These are phyloP conservation scores for Aspergillus hancockii DNA, from an alignment of 495 filamentous ascomycete species.

Conservation along the genomic window DNA sequence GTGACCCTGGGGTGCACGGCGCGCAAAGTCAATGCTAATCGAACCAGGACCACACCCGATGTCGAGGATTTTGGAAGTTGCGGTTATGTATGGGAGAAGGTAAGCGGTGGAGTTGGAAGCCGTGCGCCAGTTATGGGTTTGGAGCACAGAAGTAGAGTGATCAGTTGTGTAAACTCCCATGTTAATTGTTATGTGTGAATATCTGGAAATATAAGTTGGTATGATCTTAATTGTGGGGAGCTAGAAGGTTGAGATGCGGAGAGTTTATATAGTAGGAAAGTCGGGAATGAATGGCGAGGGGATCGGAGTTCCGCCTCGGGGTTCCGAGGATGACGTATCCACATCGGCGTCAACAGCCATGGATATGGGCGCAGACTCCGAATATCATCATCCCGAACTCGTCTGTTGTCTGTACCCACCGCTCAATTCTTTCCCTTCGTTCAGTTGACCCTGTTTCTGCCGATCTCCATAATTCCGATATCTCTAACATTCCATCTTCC, in stretches of 20 bases:
- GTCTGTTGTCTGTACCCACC: conserved; percentile 29
- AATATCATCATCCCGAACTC: conserved; percentile 37
- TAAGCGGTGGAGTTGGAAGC: conserved; percentile 50
- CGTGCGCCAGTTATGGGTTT: conserved; percentile 52
- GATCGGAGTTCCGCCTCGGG: conserved; percentile 14
- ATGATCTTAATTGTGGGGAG: neutral
- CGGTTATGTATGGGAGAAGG: conserved; percentile 47
- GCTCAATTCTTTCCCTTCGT: conserved; percentile 22
- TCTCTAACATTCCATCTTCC: conserved; percentile 38
- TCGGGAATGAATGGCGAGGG: neutral
- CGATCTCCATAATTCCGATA: conserved; percentile 45
- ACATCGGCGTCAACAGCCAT: conserved; percentile 26
- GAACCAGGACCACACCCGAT: conserved; percentile 61
- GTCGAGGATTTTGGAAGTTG: conserved; percentile 52
- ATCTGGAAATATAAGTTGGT: neutral
- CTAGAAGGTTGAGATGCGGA: neutral
- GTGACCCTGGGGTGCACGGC: conserved; percentile 44
- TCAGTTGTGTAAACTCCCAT: conserved; percentile 47
- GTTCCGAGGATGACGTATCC: neutral
- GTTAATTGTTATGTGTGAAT: neutral
- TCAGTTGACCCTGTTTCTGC: conserved; percentile 16
- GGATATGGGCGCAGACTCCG: conserved; percentile 30
- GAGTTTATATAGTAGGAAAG: conserved; percentile 6
- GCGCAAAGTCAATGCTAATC: conserved; percentile 56
- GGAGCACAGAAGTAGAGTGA: conserved; percentile 48